Base-by-base conservation (phyloP, 192 early-diverging fungal species). In the Entophlyctis luteolus region DNA sequence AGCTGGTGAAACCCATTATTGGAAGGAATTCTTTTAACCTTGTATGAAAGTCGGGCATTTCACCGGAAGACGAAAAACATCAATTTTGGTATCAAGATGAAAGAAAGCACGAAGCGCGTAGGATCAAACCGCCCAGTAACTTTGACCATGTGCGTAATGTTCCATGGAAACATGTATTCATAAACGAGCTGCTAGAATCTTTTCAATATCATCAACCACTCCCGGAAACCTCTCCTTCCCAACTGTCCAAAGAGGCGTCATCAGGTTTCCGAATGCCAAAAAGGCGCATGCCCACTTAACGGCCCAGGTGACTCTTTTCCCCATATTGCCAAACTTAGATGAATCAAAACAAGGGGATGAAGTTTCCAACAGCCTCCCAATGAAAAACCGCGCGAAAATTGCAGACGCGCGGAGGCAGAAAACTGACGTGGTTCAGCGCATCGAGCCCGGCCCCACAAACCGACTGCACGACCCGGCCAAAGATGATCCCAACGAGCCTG, bases 401-500 rank as follows among this genome's bases (percentile, higher is more conserved):
- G 32, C 28, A 32, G 50, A 31, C 32, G 29, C 42, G n/a, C 31
- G 23, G 32, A 6, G 60, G n/a, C 60, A 49, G 33, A 63, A 25
- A 18, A 56, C 55, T 0, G 67, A 59, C 32, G 53, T 68, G 1
- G 67, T 68, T 23, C 67, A 53, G 20, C 49, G 65, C 28, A 53
- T 18, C 22, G 65, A 55, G 20, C 36, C 53, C 10, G 65, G 65
- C 12, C 52, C 36, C 8, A 55, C 33, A 18, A 67, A 55, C 35
- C 48, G 65, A 1, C 25, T 67, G 2, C 65, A 67, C 25, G 65
- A 67, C 42, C 65, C 48, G 20, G 10, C 48, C 34, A 53, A 67
- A n/a, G 65, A 67, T 45, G 65, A 67, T 38, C 65, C 65, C 6
- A 47, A 63, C 27, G 60, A 63, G 31, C 60, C 60, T n/a, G 60